These are phyloP conservation scores for Leccinum obscurum DNA, from an alignment of 768 basidiomycete genomes.

Conservation along the genomic window DNA sequence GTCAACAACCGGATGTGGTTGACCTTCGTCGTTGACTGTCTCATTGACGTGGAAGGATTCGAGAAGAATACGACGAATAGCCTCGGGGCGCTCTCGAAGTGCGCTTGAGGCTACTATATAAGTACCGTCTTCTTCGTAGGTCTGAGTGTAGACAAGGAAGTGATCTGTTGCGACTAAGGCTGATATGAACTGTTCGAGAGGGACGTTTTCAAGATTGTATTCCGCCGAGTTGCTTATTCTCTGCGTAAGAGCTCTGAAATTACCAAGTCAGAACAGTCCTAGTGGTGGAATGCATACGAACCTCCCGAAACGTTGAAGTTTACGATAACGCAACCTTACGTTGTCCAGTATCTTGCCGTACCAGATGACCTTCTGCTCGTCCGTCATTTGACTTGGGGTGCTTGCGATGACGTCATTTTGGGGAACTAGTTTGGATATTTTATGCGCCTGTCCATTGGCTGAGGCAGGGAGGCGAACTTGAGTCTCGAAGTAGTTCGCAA, in stretches of 20 bases:
- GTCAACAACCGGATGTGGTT: conserved; percentile 42
- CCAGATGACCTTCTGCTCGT: conserved; percentile 84
- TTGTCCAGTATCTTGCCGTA: conserved; percentile 92
- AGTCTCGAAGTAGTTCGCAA: conserved; percentile 92
- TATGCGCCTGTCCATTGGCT: conserved; percentile 31
- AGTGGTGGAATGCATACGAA: conserved; percentile 27
- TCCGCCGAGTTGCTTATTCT: conserved; percentile 94
- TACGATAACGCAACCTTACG: conserved; percentile 88
- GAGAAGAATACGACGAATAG: conserved; percentile 75
- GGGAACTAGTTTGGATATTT: conserved; percentile 35
- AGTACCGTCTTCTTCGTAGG: conserved; percentile 84
- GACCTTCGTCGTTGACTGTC: conserved; percentile 50
- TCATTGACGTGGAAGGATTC: conserved; percentile 84
- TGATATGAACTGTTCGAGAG: conserved; percentile 78
- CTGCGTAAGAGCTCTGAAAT: conserved; percentile 64
- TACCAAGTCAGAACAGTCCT: conserved; percentile 7
- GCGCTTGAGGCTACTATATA: conserved; percentile 85
- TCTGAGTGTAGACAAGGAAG: conserved; percentile 89
- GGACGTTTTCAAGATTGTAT: conserved; percentile 73
- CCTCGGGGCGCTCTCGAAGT: conserved; percentile 72
- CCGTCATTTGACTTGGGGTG: conserved; percentile 57
- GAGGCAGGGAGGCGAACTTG: conserved; percentile 78
- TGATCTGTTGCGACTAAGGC: conserved; percentile 83
- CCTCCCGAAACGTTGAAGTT: conserved; percentile 92
- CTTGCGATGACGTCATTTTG: conserved; percentile 39